Evolutionary conservation across 2,329 filamentous ascomycete genomes (phyloP), one percentile per base, ranked within the genome.

Genomic region (Pseudogymnoascus sp.): DNA sequence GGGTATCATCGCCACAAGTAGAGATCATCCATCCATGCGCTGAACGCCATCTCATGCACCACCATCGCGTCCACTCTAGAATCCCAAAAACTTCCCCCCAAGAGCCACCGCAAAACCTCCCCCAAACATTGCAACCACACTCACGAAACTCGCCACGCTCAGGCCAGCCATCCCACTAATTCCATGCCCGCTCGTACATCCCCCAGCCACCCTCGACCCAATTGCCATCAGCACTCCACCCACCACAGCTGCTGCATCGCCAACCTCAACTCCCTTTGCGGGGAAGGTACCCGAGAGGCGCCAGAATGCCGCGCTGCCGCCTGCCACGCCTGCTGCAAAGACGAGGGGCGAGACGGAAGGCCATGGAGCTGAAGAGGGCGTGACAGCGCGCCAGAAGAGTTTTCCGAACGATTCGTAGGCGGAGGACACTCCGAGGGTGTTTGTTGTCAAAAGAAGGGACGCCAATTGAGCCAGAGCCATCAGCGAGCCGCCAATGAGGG

Each of bases 151-250:
- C 8, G 85, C 83, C 3, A 82, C 75, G 0, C 83, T 85, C 61
- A 89, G 76, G 65, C 86, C 76, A n/a, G 83, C 82, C 70, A 89
- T 80, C 0, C 87, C 87, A 65, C 83, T 88, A 67, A 90, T 85
- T 0, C 87, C 87, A 71, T 90, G 87, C 0, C 87, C 87, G 4
- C 84, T 87, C 0, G 87, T 88, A 67, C 87, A 90, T 0, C 87
- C 87, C 1, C 85, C 86, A 0, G 83, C 86, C 63, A 89, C 71
- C 60, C 86, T 80, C 1, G 85, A 79, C 0, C 87, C 87, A 7
- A 89, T 71, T 0, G 81, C 79, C 76, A 89, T 83, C 13, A 81
- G 65, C 3, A 81, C 76, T 0, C 87, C 87, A 1, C 87, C 87
- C 0, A 78, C 54, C 0, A 80, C 69, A 0, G 84, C 81, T 66